A percentile compares a stretch with the other conserved stretches of the same genome.
phyloP scores from a whole-genome alignment of 768 basidiomycete genomes.

The Boletellus ananiceps region DNA sequence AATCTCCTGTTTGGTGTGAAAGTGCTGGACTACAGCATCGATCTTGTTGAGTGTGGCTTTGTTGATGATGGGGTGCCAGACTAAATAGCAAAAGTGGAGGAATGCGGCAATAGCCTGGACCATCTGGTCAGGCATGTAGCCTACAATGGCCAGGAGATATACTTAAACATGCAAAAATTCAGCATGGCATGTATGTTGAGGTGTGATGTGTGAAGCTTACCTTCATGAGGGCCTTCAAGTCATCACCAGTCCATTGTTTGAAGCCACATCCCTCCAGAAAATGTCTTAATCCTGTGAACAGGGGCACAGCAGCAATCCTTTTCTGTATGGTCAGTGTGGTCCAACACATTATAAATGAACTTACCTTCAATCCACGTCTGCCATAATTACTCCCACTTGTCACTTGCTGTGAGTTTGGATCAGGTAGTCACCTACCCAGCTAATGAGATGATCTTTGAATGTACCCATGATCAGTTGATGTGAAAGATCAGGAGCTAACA shows the following conservation, averaged over 20 bases:
- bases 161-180: too few relatives aligned
- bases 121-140: constrained; percentile 17
- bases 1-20: background rate
- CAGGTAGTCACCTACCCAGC: too few relatives aligned
- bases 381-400: too few relatives aligned
- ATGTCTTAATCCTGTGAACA: constrained; percentile 26
- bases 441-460: background rate
- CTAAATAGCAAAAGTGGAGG: constrained; percentile 33
- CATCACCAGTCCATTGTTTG: constrained; percentile 37
- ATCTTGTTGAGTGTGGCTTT: background rate
- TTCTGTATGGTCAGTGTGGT: too few relatives aligned
- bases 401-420: too few relatives aligned
- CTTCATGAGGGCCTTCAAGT: constrained; percentile 38
- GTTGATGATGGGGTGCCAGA: constrained; percentile 13
- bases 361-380: constrained; percentile 6
- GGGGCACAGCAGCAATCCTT: constrained; percentile 22
- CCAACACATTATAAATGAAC: background rate
- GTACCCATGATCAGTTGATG: background rate
- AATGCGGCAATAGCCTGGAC: constrained; percentile 18
- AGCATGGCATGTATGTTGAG: background rate
- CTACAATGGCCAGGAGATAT: constrained; percentile 24
- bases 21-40: background rate
- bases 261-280: too few relatives aligned
- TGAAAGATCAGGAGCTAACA: background rate
- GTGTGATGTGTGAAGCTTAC: constrained; percentile 15